Base-by-base conservation (phyloP, 805 yeast species). In the Kurtzmaniella cleridarum region DNA sequence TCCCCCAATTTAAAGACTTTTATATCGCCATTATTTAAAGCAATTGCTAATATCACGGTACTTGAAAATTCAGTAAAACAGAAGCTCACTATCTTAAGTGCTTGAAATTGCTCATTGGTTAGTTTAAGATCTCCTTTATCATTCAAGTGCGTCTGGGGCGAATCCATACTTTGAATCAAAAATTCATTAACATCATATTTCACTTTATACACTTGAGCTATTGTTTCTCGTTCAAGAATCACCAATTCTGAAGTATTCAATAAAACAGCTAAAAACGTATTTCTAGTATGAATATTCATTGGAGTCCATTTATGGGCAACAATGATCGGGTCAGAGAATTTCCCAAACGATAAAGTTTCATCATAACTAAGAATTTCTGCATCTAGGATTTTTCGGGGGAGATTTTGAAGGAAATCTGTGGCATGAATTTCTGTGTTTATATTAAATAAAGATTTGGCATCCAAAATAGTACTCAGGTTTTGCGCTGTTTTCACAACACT, bases 231-330 rank as follows among this genome's bases (percentile, higher is more conserved):
- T 31, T 53, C 51, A 14, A 66, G 44, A 4, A 66, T 40, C 28
- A 66, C 37, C 11, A 66, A 47, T 38, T 68, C 74, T 0, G 69
- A 67, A 1, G 71, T 56, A 39, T 62, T 66, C 36, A 57, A 56
- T 23, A 68, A 44, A 1, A 64, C 61, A 0, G 63, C 71, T 31
- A 68, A 47, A 31, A 43, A 47, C 35, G 62, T 53, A 33, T 60
- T 60, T 30, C 59, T 53, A 3, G 57, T 47, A n/a, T 44, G 35
- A 1, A 46, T 42, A 26, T 48, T 45, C 2, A 49, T 39, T 2
- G 59, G 50, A 3, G 66, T 51, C 71, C 73, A 65, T 36, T 49
- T 50, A 42, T 66, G 71, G 20, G 52, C 45, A 7, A 57, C 53
- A n/a, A 66, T 60, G 14, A 42, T 30, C 1, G 67, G 62, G 17